Evolutionary conservation across 78 protist genomes (phyloP).

Genomic region (Parvularia atlantis): DNA sequence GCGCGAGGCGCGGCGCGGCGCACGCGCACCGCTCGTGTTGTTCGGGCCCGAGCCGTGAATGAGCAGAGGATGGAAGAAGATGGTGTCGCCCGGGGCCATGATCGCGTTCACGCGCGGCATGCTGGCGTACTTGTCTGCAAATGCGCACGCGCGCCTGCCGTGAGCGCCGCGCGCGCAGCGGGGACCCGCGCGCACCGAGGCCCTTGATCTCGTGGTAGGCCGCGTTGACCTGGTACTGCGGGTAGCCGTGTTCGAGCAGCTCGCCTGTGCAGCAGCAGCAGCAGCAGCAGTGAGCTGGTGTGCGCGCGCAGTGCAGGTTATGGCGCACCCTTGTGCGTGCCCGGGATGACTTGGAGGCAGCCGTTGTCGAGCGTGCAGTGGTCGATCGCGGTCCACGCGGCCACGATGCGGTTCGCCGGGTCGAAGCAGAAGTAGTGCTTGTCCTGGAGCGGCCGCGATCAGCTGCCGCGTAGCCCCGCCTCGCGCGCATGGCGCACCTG

Average conservation of each 20-base stretch:
- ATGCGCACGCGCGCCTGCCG: no score
- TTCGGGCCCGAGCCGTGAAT: constrained; percentile 12
- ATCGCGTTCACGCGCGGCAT: not conserved
- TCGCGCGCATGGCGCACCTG: not conserved
- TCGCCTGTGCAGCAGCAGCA: no score
- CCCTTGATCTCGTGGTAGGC: not conserved
- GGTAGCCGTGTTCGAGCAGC: constrained; percentile 15
- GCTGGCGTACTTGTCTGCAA: no score
- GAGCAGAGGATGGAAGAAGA: constrained; percentile 22
- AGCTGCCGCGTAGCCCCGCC: not conserved
- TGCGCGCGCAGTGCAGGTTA: no score
- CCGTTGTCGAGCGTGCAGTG: constrained; percentile 1
- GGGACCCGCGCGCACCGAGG: not conserved
- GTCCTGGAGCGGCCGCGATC: not conserved
- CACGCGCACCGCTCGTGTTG: not conserved
- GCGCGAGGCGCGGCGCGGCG: not conserved
- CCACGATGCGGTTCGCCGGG: constrained; percentile 4
- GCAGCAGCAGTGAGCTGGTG: no score
- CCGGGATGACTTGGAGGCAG: constrained; percentile 14
- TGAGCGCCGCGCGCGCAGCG: no score
- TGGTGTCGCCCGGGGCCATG: constrained; percentile 15
- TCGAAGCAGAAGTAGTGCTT: not conserved
- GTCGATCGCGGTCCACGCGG: constrained; percentile 18
- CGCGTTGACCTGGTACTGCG: constrained; percentile 14
- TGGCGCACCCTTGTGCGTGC: constrained; percentile 12